These are phyloP conservation scores for Neofusicoccum sp. DNA, from an alignment of 2,329 filamentous ascomycete species.

Conservation along the genomic window DNA sequence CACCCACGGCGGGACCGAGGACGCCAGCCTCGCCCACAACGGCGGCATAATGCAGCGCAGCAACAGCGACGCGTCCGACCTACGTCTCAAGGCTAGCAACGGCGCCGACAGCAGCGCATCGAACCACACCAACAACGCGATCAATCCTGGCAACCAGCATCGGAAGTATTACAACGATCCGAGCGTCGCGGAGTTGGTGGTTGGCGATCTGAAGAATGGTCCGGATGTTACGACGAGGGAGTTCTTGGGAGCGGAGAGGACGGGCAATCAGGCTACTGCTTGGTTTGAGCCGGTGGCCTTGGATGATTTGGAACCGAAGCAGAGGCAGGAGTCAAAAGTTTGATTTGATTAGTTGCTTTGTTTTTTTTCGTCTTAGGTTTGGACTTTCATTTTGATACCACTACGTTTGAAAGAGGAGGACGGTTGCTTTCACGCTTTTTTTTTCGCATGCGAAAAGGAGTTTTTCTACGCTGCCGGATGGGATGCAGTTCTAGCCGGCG, in stretches of 20 bases:
- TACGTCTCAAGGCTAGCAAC: not conserved
- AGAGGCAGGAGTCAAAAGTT: not conserved
- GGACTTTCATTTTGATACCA: slow-evolving; percentile 11
- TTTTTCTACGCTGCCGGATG: too few relatives aligned
- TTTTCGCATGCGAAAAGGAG: too few relatives aligned
- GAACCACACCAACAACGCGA: not conserved
- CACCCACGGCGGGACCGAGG: not conserved
- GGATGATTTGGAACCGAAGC: slow-evolving; percentile 3
- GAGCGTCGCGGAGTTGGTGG: slow-evolving; percentile 8
- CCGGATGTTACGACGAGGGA: not conserved
- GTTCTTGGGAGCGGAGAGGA: not conserved
- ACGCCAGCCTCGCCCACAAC: not conserved
- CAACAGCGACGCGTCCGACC: not conserved
- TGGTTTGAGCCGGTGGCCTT: slow-evolving; percentile 19
- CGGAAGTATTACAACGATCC: slow-evolving; percentile 13
- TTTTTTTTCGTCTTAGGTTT: not conserved
- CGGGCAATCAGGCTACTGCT: slow-evolving; percentile 7
- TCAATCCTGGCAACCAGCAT: not conserved
- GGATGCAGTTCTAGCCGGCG: too few relatives aligned
- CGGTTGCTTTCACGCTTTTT: too few relatives aligned
- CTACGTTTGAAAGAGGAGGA: not conserved
- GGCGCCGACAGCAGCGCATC: not conserved
- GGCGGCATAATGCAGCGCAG: not conserved
- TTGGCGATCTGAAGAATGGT: not conserved
- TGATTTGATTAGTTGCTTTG: not conserved